Percentiles rank a stretch among this genome's conserved stretches.
Evolutionary conservation across 139 green algal genomes (phyloP).

Genomic region (Spirogloea muscicola): DNA sequence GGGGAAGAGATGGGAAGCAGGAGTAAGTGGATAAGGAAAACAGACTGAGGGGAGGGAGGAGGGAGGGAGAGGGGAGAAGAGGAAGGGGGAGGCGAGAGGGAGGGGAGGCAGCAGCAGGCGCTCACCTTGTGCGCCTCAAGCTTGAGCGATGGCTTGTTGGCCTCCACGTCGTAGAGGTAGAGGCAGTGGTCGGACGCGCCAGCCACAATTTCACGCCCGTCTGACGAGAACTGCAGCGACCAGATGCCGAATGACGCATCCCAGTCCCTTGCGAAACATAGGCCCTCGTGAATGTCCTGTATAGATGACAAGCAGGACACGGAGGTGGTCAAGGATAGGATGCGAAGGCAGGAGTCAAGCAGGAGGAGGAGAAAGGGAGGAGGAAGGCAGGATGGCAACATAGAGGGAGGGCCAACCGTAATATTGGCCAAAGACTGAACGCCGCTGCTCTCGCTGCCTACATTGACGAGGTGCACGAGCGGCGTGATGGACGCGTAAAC

Average conservation of each 20-base stretch:
- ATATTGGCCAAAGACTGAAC: conserved; percentile 70
- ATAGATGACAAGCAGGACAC: conserved; percentile 4
- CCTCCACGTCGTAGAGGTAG: conserved; percentile 77
- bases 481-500: conserved; percentile 49
- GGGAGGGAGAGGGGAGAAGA: background rate
- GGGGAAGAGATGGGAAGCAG: no score
- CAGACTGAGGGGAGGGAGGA: no score
- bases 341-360: background rate
- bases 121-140: conserved; percentile 20
- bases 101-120: no score
- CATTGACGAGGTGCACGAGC: conserved; percentile 56
- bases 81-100: background rate
- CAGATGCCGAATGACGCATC: conserved; percentile 37
- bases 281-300: conserved; percentile 43
- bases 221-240: conserved; percentile 48
- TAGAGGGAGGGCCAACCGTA: background rate
- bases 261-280: conserved; percentile 24
- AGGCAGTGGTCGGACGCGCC: conserved; percentile 68
- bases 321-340: background rate
- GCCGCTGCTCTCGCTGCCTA: conserved; percentile 52
- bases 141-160: conserved; percentile 21
- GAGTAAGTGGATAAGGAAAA: no score
- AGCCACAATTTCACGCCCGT: conserved; percentile 60
- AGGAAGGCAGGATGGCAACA: background rate
- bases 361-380: background rate